phyloP scores from a whole-genome alignment of 495 filamentous ascomycete species.

The Hypoxylon subgilvum region DNA sequence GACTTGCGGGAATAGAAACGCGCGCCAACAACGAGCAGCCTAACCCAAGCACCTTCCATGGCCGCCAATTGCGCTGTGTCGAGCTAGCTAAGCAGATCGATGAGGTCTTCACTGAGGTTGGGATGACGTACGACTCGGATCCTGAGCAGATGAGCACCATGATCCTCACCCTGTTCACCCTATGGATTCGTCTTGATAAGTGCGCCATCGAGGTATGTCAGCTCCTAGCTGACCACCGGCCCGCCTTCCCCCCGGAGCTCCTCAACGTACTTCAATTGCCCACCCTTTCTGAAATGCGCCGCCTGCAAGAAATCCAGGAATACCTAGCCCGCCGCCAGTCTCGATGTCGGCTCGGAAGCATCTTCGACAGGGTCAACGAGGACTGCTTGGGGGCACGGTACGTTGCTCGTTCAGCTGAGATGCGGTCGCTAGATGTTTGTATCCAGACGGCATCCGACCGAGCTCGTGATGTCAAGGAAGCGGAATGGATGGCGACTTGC shows the following conservation, averaged over 20 bases:
- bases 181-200: slow-evolving; percentile 53
- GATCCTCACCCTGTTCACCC: slow-evolving; percentile 51
- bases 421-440: slow-evolving; percentile 36
- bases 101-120: slow-evolving; percentile 42
- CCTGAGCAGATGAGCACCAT: slow-evolving; percentile 53
- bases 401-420: slow-evolving; percentile 41
- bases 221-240: slow-evolving; percentile 46
- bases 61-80: slow-evolving; percentile 38
- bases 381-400: slow-evolving; percentile 56
- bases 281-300: slow-evolving; percentile 49
- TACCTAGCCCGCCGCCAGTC: slow-evolving; percentile 50
- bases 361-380: slow-evolving; percentile 50
- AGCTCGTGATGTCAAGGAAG: slow-evolving; percentile 43
- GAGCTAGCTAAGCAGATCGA: slow-evolving; percentile 47
- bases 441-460: slow-evolving; percentile 46
- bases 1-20: slow-evolving; percentile 9
- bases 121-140: slow-evolving; percentile 51
- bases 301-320: slow-evolving; percentile 54
- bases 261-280: slow-evolving; percentile 59
- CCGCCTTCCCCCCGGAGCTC: slow-evolving; percentile 50
- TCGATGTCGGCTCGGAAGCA: slow-evolving; percentile 32
- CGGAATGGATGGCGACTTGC: slow-evolving; percentile 47
- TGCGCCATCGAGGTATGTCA: slow-evolving; percentile 40
- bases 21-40: background rate
- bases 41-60: background rate